Base-by-base conservation (phyloP, 345 rosid species). In the Heritiera fomes region DNA sequence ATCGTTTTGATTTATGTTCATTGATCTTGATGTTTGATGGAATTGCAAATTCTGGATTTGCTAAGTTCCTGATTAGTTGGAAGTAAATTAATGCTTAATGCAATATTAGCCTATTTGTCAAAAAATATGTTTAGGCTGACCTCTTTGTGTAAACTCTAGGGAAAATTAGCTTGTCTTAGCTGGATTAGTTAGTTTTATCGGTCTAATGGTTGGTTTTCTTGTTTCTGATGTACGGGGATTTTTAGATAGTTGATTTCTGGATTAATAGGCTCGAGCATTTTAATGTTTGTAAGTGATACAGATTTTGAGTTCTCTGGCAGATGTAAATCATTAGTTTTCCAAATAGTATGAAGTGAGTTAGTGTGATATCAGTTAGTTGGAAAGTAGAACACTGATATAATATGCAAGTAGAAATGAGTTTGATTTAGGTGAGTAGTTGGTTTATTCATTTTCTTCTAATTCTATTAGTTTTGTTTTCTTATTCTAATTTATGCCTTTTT, bases 41-140 rank as follows among this genome's bases (percentile, higher is more conserved):
- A 55, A 23, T 67, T 47, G 62, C 32, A n/a, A 73, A 23, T 52
- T 53, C 60, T 78, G 76, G 81, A 17, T 52, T 56, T 18, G 15
- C 63, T 12, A 17, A 73, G 15, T 60, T 59, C 64, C 45, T 58
- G 53, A 60, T 58, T 46, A 30, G 0, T 72, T 65, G 70, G 70
- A 77, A n/a, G 18, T 81, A 6, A 34, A 40, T 73, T 71, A 15
- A 15, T 52, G 75, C 4, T 52, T 52, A 12, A 14, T 70, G 58
- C 13, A 63, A 53, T 65, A 40, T 17, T 34, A 11, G 23, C 52
- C 68, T 76, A 8, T 20, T 15, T 41, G 50, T 62, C 14, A 62
- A 23, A 68, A 46, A 6, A 5, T 7, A 75, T 32, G 20, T 66
- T 50, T 49, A 52, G 74, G 41, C 64, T 58, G 14, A 32, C 63